Base-by-base conservation (phyloP, 2,329 filamentous ascomycete genomes). In the Tolypocladium endophyticum region DNA sequence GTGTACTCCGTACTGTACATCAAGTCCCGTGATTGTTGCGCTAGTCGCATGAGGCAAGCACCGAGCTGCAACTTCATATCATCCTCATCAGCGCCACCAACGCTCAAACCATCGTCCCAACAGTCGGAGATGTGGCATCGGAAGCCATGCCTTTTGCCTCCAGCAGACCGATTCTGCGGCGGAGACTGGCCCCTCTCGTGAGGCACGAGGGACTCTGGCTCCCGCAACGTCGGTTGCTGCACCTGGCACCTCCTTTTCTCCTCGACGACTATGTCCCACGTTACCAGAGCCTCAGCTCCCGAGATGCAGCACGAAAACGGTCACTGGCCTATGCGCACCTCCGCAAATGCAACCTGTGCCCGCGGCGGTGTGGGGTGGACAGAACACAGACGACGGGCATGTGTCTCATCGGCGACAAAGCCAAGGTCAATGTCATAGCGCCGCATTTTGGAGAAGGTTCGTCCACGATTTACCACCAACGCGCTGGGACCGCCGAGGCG, bases 391-490 rank as follows among this genome's bases (percentile, higher is more conserved):
- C 81, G 64, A 90, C 88, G 1, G 90, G 90, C 18, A 81, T 88
- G 68, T 95, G 90, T 69, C 77, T 94, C 61, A 88, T 94, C 65
- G 89, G 89, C 18, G 81, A 87, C 61, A 87, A 81, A 55, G 88
- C 85, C 59, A 91, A 90, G 67, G 89, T 94, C 65, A 92, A 90
- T 70, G 89, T 89, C 9, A 90, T 95, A 64, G 90, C 89, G 60
- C 90, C 90, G 57, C 90, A 94, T 73, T 92, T 92, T 70, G 90
- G 89, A 52, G 89, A 93, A 78, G 84, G 80, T 81, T 63, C 64
- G 77, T 72, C 56, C 12, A 20, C 39, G 3, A 41, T 16, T 12
- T 23, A 30, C 25, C 28, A 14, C 25, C 16, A 12, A 35, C 7
- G 30, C 53, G 7, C 20, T 23, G 8, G 16, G 56, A 55, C 41